Conservation (phyloP, 768 basidiomycete genomes). For the Leucosporidium creatinivorum region DNA sequence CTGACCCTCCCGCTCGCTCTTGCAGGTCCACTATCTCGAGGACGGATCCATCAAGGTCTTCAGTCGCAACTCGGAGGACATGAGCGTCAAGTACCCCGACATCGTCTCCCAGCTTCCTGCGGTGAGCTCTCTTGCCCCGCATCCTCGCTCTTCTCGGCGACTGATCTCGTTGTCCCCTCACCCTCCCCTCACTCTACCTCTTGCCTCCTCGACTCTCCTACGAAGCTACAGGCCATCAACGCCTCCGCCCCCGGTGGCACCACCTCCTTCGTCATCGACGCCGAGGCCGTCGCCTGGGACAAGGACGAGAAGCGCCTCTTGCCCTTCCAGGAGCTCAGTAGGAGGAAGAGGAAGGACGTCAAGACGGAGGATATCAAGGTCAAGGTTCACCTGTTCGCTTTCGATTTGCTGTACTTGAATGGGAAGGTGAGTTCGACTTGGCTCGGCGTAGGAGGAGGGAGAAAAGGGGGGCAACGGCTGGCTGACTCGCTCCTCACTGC, state of each 20-base stretch:
- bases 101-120: slow-evolving; percentile 85
- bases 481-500: background rate
- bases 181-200: slow-evolving; percentile 48
- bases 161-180: slow-evolving; percentile 67
- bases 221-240: slow-evolving; percentile 63
- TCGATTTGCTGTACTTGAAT: slow-evolving; percentile 92
- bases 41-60: slow-evolving; percentile 84
- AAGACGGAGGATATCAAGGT: slow-evolving; percentile 97
- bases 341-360: slow-evolving; percentile 93
- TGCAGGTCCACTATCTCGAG: slow-evolving; percentile 69
- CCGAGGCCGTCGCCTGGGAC: slow-evolving; percentile 95
- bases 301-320: slow-evolving; percentile 56
- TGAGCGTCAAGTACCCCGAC: slow-evolving; percentile 99
- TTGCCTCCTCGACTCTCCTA: too few relatives aligned
- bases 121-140: slow-evolving; percentile 49
- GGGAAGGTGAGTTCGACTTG: slow-evolving; percentile 64
- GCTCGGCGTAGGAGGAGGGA: too few relatives aligned
- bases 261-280: slow-evolving; percentile 86
- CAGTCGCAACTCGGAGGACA: slow-evolving; percentile 87
- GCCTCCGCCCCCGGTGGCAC: slow-evolving; percentile 44
- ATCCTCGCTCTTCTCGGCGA: background rate
- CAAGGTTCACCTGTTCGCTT: slow-evolving; percentile 89
- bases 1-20: background rate
- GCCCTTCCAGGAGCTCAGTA: slow-evolving; percentile 96
- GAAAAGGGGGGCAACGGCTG: background rate